phyloP scores from a whole-genome alignment of 306 rosid genomes.

The Gynostemma pentaphyllum region DNA sequence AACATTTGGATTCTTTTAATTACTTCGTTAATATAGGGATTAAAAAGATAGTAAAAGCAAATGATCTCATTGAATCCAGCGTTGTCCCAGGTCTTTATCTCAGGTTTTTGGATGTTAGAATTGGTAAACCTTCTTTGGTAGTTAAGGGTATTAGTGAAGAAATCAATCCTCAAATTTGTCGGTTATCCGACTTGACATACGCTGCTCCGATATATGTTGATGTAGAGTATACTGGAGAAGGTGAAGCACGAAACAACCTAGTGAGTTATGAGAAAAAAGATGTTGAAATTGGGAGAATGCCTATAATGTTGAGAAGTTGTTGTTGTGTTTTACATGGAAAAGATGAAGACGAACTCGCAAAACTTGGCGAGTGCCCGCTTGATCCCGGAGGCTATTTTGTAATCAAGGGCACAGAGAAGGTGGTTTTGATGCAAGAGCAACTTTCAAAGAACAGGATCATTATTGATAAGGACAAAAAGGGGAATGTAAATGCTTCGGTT shows the following conservation, averaged over 20 bases:
- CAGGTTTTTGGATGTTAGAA: constrained; percentile 53
- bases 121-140: constrained; percentile 45
- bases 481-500: constrained; percentile 84
- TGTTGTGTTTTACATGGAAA: constrained; percentile 55
- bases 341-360: constrained; percentile 82
- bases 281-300: constrained; percentile 70
- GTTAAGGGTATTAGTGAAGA: constrained; percentile 32
- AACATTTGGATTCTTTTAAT: constrained; percentile 85
- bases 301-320: constrained; percentile 75
- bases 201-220: constrained; percentile 65
- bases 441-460: constrained; percentile 90
- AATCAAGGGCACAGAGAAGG: constrained; percentile 95
- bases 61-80: constrained; percentile 25
- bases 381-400: constrained; percentile 95
- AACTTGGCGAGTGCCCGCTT: constrained; percentile 86
- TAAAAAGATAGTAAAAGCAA: constrained; percentile 68
- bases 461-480: constrained; percentile 75
- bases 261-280: constrained; percentile 37
- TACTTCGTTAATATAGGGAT: constrained; percentile 61
- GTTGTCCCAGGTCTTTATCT: constrained; percentile 37
- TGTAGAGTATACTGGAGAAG: constrained; percentile 52
- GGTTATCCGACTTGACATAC: constrained; percentile 73
- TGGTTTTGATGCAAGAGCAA: constrained; percentile 83
- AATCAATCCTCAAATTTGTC: constrained; percentile 60
- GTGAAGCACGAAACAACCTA: constrained; percentile 22